These are phyloP conservation scores for Fusarium kyushuense DNA, from an alignment of 2,329 filamentous ascomycete genomes.

Conservation along the genomic window DNA sequence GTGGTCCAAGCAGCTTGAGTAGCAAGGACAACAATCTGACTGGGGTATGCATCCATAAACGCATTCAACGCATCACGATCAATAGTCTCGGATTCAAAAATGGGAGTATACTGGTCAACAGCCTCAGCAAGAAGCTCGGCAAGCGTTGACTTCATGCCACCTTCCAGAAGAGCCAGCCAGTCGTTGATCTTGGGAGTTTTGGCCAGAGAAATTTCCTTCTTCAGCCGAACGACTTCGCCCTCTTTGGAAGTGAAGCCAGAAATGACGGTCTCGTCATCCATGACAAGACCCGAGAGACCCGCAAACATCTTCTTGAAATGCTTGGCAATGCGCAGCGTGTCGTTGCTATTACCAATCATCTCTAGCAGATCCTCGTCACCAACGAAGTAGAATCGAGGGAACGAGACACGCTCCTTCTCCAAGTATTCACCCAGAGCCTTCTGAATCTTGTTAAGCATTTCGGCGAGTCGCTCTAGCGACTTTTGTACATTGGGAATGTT, in stretches of 20 bases:
- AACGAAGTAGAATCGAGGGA: slow-evolving; percentile 99
- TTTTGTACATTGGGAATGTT: slow-evolving; percentile 97
- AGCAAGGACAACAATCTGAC: slow-evolving; percentile 94
- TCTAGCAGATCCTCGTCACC: slow-evolving; percentile 98
- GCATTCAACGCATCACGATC: slow-evolving; percentile 76
- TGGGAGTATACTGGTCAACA: slow-evolving; percentile 81
- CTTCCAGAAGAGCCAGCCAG: slow-evolving; percentile 94
- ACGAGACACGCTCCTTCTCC: slow-evolving; percentile 96
- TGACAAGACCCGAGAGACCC: slow-evolving; percentile 87
- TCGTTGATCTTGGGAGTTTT: slow-evolving; percentile 98
- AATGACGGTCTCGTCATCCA: slow-evolving; percentile 91
- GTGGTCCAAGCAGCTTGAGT: slow-evolving; percentile 96
- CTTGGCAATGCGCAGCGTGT: slow-evolving; percentile 94
- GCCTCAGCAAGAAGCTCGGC: slow-evolving; percentile 92
- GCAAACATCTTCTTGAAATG: slow-evolving; percentile 99
- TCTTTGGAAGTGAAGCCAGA: slow-evolving; percentile 96
- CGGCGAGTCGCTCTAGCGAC: slow-evolving; percentile 93
- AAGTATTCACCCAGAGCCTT: slow-evolving; percentile 98
- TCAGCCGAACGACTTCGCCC: slow-evolving; percentile 86
- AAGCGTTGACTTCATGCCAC: slow-evolving; percentile 92
- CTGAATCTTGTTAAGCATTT: slow-evolving; percentile 98
- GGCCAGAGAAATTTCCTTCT: slow-evolving; percentile 89
- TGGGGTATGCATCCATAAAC: slow-evolving; percentile 89
- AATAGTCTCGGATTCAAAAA: slow-evolving; percentile 79
- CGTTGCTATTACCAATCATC: slow-evolving; percentile 99